These are phyloP conservation scores for Hyphodiscus sp. DNA, from an alignment of 2,329 filamentous ascomycete species.

Conservation along the genomic window DNA sequence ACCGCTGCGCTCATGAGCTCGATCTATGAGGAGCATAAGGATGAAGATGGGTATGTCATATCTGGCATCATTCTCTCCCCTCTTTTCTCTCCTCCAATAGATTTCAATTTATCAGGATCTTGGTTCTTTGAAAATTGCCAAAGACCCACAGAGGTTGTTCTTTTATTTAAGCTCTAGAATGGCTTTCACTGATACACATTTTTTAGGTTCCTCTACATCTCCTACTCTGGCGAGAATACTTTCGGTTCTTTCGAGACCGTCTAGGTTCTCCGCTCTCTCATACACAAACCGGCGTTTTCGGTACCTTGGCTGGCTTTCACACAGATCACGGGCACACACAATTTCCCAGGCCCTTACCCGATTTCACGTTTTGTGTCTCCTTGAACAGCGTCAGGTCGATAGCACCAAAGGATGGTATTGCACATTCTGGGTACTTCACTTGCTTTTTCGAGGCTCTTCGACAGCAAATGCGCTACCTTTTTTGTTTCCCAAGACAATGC, in stretches of 20 bases:
- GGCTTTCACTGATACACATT: neutral
- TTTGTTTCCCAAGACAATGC: neutral
- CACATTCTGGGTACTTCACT: neutral
- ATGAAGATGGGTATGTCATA: conserved; percentile 52
- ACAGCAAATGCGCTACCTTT: too few relatives aligned
- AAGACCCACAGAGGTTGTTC: neutral
- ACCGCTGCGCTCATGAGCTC: conserved; percentile 98
- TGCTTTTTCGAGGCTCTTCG: neutral
- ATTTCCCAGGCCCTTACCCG: neutral
- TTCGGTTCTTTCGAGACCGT: conserved; percentile 64
- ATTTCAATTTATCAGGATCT: neutral
- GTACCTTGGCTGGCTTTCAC: neutral
- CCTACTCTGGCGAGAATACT: conserved; percentile 97
- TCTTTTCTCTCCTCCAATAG: neutral
- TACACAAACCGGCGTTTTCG: neutral
- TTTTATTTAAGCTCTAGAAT: neutral
- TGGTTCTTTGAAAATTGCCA: too few relatives aligned
- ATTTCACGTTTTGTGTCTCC: neutral
- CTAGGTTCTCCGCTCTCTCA: neutral
- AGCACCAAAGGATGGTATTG: neutral
- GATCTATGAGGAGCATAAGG: conserved; percentile 99
- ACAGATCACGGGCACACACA: neutral
- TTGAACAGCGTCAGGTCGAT: too few relatives aligned
- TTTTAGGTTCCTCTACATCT: conserved; percentile 78
- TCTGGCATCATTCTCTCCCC: conserved; percentile 24